These are phyloP conservation scores for Dissoconium aciculare DNA, from an alignment of 2,329 filamentous ascomycete species.

Conservation along the genomic window DNA sequence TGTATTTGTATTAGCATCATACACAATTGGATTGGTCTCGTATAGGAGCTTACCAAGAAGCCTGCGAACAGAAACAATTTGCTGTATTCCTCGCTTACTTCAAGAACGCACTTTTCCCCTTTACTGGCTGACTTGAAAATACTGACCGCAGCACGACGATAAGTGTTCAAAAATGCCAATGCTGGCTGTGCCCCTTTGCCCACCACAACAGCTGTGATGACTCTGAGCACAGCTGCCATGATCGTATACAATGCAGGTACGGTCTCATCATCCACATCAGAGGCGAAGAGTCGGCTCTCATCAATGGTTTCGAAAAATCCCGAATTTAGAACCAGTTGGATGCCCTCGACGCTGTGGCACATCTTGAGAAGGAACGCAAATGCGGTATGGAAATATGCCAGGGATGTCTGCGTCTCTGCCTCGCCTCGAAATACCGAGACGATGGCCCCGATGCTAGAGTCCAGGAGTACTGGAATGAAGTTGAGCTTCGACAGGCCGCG, in stretches of 20 bases:
- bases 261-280: slow-evolving; percentile 75
- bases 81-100: slow-evolving; percentile 1
- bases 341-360: slow-evolving; percentile 69
- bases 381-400: slow-evolving; percentile 55
- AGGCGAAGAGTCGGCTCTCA: slow-evolving; percentile 69
- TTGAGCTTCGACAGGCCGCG: slow-evolving; percentile 73
- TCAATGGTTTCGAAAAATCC: slow-evolving; percentile 73
- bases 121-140: slow-evolving; percentile 67
- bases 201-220: slow-evolving; percentile 69
- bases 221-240: slow-evolving; percentile 62
- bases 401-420: slow-evolving; percentile 39
- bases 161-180: slow-evolving; percentile 64
- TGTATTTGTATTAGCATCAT: slow-evolving; percentile 7
- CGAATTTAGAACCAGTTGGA: slow-evolving; percentile 72
- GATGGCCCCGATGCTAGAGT: slow-evolving; percentile 65
- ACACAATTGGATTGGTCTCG: slow-evolving; percentile 58
- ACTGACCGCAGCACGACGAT: slow-evolving; percentile 69
- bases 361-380: slow-evolving; percentile 72
- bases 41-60: not conserved
- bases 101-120: not conserved
- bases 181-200: slow-evolving; percentile 65
- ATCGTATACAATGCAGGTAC: slow-evolving; percentile 73
- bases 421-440: slow-evolving; percentile 44
- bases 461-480: slow-evolving; percentile 78
- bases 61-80: not conserved